Base-by-base conservation (phyloP, 2,329 filamentous ascomycete species). In the Alternaria angustiovoidea region DNA sequence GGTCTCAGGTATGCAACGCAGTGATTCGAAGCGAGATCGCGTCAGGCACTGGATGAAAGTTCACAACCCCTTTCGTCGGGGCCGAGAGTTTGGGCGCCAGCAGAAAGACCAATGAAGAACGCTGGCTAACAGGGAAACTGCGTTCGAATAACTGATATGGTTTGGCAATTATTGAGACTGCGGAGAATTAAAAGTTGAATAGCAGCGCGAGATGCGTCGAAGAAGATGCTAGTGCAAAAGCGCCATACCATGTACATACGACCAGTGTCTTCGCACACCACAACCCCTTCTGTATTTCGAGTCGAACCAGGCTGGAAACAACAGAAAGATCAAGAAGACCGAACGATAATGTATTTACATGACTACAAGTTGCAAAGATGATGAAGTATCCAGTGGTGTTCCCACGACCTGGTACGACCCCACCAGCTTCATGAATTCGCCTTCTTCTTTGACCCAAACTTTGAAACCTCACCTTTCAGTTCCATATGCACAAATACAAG, bases 31-130 rank as follows among this genome's bases (percentile, higher is more conserved):
- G 42, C 22, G 57, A 11, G 16, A 47, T 32, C 43, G 41, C 3
- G 5, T 64, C 7, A 59, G 62, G 44, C 55, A 53, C 14, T 56
- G 55, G 7, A 32, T 56, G 32, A 22, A n/a, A 9, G 26, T n/a
- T n/a, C 16, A 58, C n/a, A 54, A 46, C 39, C 49, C 48, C 0
- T 48, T 59, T 22, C 57, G 28, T 14, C 18, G 16, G 7, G 22
- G 26, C 12, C 34, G 44, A 20, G 32, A 26, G 18, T 59, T 47
- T 53, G 30, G 43, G 24, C 43, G 48, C 24, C 8, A 38, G 1
- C 12, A 28, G 26, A 49, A 18, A 14, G 26, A 24, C 22, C 32
- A 38, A 18, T 14, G n/a, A 43, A 24, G 46, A 24, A 24, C 7
- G 20, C 14, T 22, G 14, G 32, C 20, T 5, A 20, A 32, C 6